Evolutionary conservation across 805 yeast species (phyloP), one percentile per base, ranked within the genome.

Genomic region (Jamesozyma gamospora): DNA sequence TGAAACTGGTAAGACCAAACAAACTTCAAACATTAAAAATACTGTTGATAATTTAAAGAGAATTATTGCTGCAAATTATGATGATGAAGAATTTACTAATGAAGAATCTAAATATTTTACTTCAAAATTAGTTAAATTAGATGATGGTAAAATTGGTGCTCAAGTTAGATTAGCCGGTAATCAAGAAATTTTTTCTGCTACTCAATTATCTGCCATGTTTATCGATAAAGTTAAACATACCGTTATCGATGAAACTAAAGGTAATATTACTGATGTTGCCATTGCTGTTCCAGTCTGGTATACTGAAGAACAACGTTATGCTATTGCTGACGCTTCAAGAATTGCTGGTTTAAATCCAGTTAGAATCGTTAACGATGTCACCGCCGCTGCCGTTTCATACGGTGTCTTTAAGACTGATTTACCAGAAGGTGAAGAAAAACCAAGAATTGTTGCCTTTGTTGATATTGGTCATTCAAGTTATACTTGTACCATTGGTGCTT

Each of bases 341-440:
- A 83, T 92, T 63, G 97, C 98, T 44, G 95, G 95, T 48, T 75
- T 92, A 60, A 92, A 92, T 79, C 97, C 98, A 45, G 96, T 92
- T 44, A 84, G 98, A 76, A 79, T 92, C 49, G 95, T 92, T 54
- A 92, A 92, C 66, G 99, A 92, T 65, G 81, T 84, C 51, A 88
- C 97, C 42, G 97, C 98, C 45, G 98, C 98, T 46, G 97, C 96
- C 56, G 95, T 92, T 50, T 94, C 96, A 55, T 94, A 92, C 71
- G 98, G 98, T 73, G 96, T 92, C 45, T 92, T 92, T 82, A 88
- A 92, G 77, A 75, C 83, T 50, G 96, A 90, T 61, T 74, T 92
- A 57, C 96, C 97, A 57, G 97, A 87, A 66, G 58, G 51, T 39
- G 64, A 58, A 37, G 95, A 85, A 56, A 82, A 81, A 65, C 81